phyloP scores from a whole-genome alignment of 2,329 filamentous ascomycete species.

The Ceratocystis cacaofunesta region DNA sequence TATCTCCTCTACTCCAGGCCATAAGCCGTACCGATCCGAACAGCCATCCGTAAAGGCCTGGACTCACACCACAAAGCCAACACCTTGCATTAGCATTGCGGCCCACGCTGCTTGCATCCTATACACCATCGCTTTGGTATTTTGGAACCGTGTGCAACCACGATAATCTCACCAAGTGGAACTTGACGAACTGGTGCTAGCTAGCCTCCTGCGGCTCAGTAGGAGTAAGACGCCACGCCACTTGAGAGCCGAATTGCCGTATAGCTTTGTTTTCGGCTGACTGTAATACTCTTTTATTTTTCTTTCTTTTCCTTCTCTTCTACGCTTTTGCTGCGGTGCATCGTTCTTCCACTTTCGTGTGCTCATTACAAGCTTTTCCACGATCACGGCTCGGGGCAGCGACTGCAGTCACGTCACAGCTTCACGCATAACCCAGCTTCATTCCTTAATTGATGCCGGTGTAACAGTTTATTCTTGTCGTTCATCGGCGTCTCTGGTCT shows the following conservation, averaged over 20 bases:
- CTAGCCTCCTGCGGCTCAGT: neutral
- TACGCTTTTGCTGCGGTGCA: neutral
- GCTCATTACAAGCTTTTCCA: neutral
- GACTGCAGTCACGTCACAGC: neutral
- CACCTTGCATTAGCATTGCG: neutral
- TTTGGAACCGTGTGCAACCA: neutral
- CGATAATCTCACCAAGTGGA: neutral
- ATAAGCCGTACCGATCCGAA: neutral
- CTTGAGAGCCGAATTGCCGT: neutral
- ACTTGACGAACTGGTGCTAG: neutral
- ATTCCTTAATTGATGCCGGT: conserved; percentile 9
- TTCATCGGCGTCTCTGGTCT: conserved; percentile 7
- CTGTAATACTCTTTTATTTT: neutral
- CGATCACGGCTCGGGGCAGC: neutral
- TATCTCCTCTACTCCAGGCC: neutral
- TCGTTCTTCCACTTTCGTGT: neutral
- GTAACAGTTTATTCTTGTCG: conserved; percentile 10
- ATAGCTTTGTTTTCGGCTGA: neutral
- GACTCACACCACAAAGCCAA: neutral
- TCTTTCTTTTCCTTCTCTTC: neutral
- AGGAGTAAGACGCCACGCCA: neutral
- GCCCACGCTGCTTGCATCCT: neutral
- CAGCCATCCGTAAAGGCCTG: neutral
- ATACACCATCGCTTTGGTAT: neutral
- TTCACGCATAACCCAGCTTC: neutral